phyloP scores from a whole-genome alignment of 192 early-diverging fungal genomes.

The Podila epigama region DNA sequence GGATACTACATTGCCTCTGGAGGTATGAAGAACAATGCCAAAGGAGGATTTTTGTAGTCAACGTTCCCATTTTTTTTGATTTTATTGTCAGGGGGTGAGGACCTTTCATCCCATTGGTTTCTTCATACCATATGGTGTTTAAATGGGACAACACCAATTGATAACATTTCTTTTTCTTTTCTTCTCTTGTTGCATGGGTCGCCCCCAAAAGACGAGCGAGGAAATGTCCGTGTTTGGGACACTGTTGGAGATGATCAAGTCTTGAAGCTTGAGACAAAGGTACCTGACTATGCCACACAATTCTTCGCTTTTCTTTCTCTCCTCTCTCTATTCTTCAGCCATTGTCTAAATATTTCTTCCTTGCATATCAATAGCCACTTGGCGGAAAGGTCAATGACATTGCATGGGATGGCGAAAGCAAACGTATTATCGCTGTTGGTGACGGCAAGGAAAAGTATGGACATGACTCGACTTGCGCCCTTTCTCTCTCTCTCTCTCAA shows the following conservation, averaged over 20 bases:
- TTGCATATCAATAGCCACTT: constrained; percentile 2
- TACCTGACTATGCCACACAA: constrained; percentile 47
- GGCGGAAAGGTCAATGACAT: constrained; percentile 86
- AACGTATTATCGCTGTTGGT: constrained; percentile 96
- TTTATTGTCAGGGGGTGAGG: too few relatives aligned
- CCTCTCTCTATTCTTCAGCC: neutral
- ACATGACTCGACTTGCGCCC: neutral
- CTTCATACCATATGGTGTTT: too few relatives aligned
- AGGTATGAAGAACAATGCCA: too few relatives aligned
- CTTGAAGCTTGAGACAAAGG: constrained; percentile 83
- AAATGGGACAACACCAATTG: too few relatives aligned
- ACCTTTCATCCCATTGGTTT: too few relatives aligned
- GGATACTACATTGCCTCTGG: constrained; percentile 97
- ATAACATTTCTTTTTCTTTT: too few relatives aligned
- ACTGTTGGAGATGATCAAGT: constrained; percentile 80
- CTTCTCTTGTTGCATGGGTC: too few relatives aligned
- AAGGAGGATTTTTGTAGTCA: too few relatives aligned
- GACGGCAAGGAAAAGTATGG: constrained; percentile 84
- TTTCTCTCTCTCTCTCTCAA: neutral
- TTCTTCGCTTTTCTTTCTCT: neutral
- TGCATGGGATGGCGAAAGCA: constrained; percentile 94
- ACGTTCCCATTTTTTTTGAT: too few relatives aligned
- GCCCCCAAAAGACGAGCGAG: constrained; percentile 69
- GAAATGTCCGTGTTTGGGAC: constrained; percentile 97
- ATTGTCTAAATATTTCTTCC: neutral